phyloP scores from a whole-genome alignment of 2,329 filamentous ascomycete genomes.

The Exutisphaerella laricina region DNA sequence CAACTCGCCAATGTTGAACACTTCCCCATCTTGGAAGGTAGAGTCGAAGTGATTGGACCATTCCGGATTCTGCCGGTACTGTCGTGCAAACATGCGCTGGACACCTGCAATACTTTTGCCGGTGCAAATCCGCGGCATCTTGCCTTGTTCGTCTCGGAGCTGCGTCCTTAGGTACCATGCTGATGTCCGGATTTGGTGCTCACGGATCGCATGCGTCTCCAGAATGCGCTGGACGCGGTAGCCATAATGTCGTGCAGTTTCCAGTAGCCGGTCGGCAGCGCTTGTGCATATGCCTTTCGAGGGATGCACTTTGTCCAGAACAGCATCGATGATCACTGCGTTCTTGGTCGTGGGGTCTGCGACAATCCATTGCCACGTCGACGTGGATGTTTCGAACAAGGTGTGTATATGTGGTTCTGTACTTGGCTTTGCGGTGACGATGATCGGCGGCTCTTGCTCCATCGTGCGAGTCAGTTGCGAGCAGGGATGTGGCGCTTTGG shows the following conservation, averaged over 20 bases:
- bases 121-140: slow-evolving; percentile 47
- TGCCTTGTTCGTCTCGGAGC: slow-evolving; percentile 35
- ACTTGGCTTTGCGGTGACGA: background rate
- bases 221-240: slow-evolving; percentile 51
- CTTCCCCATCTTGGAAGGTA: slow-evolving; percentile 51
- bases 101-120: slow-evolving; percentile 50
- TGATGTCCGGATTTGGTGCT: slow-evolving; percentile 51
- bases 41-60: slow-evolving; percentile 47
- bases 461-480: background rate
- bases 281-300: slow-evolving; percentile 44
- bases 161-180: slow-evolving; percentile 51
- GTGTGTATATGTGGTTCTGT: slow-evolving; percentile 28
- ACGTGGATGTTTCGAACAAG: slow-evolving; percentile 39
- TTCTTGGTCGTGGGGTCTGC: slow-evolving; percentile 46
- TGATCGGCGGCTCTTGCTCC: slow-evolving; percentile 5
- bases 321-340: slow-evolving; percentile 57
- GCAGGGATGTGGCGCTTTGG: background rate
- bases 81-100: slow-evolving; percentile 46
- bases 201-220: slow-evolving; percentile 59
- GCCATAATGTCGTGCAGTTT: slow-evolving; percentile 38
- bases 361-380: slow-evolving; percentile 58
- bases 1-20: slow-evolving; percentile 48
- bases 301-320: slow-evolving; percentile 51
- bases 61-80: slow-evolving; percentile 44
- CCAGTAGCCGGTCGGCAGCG: slow-evolving; percentile 50